Base-by-base conservation (phyloP, 257 asterid genomes). In the Solanum raphanifolium region DNA sequence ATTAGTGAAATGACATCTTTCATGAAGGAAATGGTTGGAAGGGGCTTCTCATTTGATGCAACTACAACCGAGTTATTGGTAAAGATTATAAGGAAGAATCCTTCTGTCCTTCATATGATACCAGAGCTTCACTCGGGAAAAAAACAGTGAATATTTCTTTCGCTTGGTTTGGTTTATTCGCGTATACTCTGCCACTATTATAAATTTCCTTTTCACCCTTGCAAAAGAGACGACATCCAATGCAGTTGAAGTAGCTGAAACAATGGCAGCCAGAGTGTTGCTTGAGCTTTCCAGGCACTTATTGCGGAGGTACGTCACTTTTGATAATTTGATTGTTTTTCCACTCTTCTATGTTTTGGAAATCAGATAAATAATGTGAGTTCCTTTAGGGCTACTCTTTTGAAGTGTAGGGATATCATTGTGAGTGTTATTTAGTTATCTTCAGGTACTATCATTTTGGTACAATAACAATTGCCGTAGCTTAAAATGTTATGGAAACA, bases 1-100 rank as follows among this genome's bases (percentile, higher is more conserved):
- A 55, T 48, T 72, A 41, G 43, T 5, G 83, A 52, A 8, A 86
- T 72, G 6, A 4, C 66, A 48, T 3, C 31, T 2, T 75, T 43
- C 27, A 25, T 90, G 46, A 85, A 88, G 27, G 87, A 86, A 87
- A 86, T 90, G 89, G 83, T 2, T 8, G 23, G 25, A 71, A 31
- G n/a, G 78, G n/a, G 13, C 12, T 31, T 71, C 78, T 71, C 41
- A 71, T 71, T 71, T 71, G 78, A 71, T 71, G 78, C 41, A 71
- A 71, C 41, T 31, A 31, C 78, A 32, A 15, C 41, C 4, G 60
- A 11, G 83, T 20, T 13, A 43, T 65, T n/a, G 73, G 34, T 66
- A 66, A 66, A 66, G 9, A 4, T 66, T 66, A 66, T 46, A 46
- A 66, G 34, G 73, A 13, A 66, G 32, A 66, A 66, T 66, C 73